A percentile compares a stretch with the other conserved stretches of the same genome.
Conservation (phyloP, 352 stramenopile genomes). For the Pythium aquatile region DNA sequence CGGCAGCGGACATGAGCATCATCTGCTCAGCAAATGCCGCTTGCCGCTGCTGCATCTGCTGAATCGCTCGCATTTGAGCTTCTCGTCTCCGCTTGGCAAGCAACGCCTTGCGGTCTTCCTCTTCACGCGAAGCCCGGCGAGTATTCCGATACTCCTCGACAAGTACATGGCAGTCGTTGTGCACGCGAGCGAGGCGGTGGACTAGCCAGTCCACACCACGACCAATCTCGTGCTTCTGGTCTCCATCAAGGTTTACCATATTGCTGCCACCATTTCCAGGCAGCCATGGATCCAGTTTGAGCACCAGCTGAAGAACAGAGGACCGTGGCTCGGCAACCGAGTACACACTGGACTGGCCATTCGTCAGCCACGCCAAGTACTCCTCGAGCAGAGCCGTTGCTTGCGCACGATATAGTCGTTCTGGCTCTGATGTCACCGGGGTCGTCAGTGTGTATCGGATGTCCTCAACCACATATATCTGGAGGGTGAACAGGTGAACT, state of each 20-base stretch:
- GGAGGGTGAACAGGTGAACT: constrained; percentile 78
- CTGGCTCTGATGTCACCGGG: constrained; percentile 36
- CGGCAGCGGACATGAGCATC: constrained; percentile 51
- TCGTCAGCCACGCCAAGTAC: constrained; percentile 62
- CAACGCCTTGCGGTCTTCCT: constrained; percentile 64
- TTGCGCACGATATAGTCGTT: constrained; percentile 45
- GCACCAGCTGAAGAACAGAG: constrained; percentile 52
- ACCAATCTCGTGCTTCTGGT: constrained; percentile 84
- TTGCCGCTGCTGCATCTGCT: constrained; percentile 80
- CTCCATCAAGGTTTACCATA: constrained; percentile 66
- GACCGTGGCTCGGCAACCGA: constrained; percentile 33
- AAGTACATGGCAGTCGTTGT: constrained; percentile 37
- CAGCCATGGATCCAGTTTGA: constrained; percentile 77
- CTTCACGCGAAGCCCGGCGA: constrained; percentile 57
- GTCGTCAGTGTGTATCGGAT: constrained; percentile 63
- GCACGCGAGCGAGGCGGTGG: constrained; percentile 58
- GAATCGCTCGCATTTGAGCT: constrained; percentile 72
- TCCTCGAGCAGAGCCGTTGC: constrained; percentile 42
- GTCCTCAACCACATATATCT: constrained; percentile 82
- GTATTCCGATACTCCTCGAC: constrained; percentile 63
- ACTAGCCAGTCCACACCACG: constrained; percentile 77
- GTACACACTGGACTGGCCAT: constrained; percentile 38
- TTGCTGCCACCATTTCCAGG: constrained; percentile 41
- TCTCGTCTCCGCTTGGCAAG: constrained; percentile 62
- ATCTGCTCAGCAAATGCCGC: constrained; percentile 79